A percentile compares a stretch with the other conserved stretches of the same genome.
phyloP scores from a whole-genome alignment of 768 basidiomycete species.

The Phylloporus rhodoxanthus region DNA sequence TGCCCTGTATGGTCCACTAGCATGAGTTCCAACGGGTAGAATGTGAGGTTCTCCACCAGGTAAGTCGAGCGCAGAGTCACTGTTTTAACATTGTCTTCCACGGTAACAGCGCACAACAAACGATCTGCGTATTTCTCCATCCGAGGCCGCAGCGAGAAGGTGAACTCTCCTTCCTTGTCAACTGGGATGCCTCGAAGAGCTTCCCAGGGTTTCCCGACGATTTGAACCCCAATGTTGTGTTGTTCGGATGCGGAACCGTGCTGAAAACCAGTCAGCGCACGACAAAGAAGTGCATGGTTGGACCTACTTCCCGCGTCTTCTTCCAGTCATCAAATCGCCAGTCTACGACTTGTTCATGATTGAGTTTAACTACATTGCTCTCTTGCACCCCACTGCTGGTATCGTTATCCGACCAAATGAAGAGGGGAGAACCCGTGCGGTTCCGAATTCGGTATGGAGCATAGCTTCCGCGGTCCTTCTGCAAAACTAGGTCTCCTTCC shows the following conservation, averaged over 20 bases:
- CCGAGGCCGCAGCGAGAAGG: constrained; percentile 79
- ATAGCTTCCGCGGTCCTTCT: constrained; percentile 78
- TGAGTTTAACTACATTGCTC: constrained; percentile 51
- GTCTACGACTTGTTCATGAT: constrained; percentile 72
- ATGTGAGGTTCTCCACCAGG: constrained; percentile 82
- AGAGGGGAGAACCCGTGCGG: constrained; percentile 79
- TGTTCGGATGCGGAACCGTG: constrained; percentile 52
- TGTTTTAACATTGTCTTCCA: constrained; percentile 89
- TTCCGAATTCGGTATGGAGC: constrained; percentile 93
- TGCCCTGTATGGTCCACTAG: constrained; percentile 82
- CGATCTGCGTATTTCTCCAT: constrained; percentile 70
- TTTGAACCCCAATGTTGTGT: constrained; percentile 80
- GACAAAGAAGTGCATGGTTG: not conserved
- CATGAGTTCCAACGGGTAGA: constrained; percentile 89
- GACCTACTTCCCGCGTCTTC: constrained; percentile 79
- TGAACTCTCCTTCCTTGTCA: constrained; percentile 87
- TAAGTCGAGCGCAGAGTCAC: constrained; percentile 92
- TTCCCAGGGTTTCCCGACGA: constrained; percentile 87
- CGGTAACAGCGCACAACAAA: constrained; percentile 81
- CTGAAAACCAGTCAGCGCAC: constrained; percentile 23
- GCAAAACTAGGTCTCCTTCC: constrained; percentile 65
- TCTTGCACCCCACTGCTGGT: constrained; percentile 44
- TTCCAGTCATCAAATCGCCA: constrained; percentile 99
- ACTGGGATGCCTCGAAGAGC: constrained; percentile 83
- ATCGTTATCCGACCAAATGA: constrained; percentile 81